Percentiles rank a stretch among this genome's conserved stretches.
These are phyloP conservation scores for Aurantiochytrium sp. DNA, from an alignment of 108 stramenopile species.

Conservation along the genomic window DNA sequence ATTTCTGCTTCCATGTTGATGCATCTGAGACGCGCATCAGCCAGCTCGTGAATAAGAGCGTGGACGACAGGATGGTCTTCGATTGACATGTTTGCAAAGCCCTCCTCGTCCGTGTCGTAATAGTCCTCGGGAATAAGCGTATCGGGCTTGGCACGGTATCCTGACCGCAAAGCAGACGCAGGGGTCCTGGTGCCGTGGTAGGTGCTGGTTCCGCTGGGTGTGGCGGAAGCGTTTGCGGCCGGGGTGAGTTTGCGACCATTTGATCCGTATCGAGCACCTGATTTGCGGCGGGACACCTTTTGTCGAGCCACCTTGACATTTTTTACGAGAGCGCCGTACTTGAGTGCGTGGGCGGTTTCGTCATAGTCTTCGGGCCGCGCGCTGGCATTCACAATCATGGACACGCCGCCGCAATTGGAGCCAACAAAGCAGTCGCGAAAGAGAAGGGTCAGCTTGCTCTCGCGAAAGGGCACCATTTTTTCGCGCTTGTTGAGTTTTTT, in stretches of 20 bases:
- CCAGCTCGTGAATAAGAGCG: background rate
- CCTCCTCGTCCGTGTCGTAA: background rate
- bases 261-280: background rate
- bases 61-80: background rate
- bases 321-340: conserved; percentile 66
- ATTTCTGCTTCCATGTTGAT: conserved; percentile 29
- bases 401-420: conserved; percentile 38
- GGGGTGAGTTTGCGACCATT: background rate
- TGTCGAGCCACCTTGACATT: conserved; percentile 35
- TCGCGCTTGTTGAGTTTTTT: background rate
- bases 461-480: conserved; percentile 80
- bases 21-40: background rate
- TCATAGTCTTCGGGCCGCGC: conserved; percentile 74
- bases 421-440: conserved; percentile 81
- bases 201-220: background rate
- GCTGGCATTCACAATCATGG: conserved; percentile 87
- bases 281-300: background rate
- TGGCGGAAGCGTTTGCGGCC: background rate
- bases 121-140: background rate
- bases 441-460: conserved; percentile 89
- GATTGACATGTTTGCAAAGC: background rate
- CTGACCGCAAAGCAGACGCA: background rate
- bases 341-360: conserved; percentile 82
- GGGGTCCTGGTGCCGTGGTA: background rate
- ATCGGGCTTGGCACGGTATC: background rate